A percentile compares a stretch with the other conserved stretches of the same genome.
These are phyloP conservation scores for Thelephora ganbajun DNA, from an alignment of 768 basidiomycete species.

Conservation along the genomic window DNA sequence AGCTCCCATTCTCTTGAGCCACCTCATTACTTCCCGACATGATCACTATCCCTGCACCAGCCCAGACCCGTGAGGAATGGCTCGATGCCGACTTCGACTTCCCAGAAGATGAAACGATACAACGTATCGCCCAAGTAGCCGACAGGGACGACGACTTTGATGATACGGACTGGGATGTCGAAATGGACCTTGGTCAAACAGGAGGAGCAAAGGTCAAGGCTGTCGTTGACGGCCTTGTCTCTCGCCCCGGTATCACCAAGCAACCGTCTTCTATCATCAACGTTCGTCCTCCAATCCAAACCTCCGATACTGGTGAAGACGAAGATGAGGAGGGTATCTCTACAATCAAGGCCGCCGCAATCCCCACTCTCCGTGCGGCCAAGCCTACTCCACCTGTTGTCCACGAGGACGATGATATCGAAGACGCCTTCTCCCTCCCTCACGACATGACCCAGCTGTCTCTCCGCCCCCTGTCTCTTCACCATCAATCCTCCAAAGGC, in stretches of 20 bases:
- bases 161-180: constrained; percentile 70
- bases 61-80: constrained; percentile 62
- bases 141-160: constrained; percentile 40
- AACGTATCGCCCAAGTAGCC: constrained; percentile 39
- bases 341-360: constrained; percentile 62
- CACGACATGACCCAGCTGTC: constrained; percentile 72
- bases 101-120: constrained; percentile 58
- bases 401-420: constrained; percentile 64
- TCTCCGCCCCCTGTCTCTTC: constrained; percentile 62
- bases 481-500: constrained; percentile 67
- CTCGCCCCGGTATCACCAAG: constrained; percentile 24
- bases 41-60: constrained; percentile 45
- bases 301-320: constrained; percentile 35
- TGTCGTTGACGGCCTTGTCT: constrained; percentile 23
- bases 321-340: constrained; percentile 75
- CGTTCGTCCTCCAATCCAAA: constrained; percentile 50
- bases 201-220: constrained; percentile 33
- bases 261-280: constrained; percentile 31
- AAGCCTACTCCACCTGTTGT: constrained; percentile 16
- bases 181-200: constrained; percentile 53
- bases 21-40: constrained; percentile 23
- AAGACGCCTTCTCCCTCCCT: constrained; percentile 72
- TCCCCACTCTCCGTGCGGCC: constrained; percentile 20
- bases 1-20: constrained; percentile 9
- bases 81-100: constrained; percentile 79